These are phyloP conservation scores for Bryum argenteum DNA, from an alignment of 225 moss, liverwort and hornwort species.

Conservation along the genomic window DNA sequence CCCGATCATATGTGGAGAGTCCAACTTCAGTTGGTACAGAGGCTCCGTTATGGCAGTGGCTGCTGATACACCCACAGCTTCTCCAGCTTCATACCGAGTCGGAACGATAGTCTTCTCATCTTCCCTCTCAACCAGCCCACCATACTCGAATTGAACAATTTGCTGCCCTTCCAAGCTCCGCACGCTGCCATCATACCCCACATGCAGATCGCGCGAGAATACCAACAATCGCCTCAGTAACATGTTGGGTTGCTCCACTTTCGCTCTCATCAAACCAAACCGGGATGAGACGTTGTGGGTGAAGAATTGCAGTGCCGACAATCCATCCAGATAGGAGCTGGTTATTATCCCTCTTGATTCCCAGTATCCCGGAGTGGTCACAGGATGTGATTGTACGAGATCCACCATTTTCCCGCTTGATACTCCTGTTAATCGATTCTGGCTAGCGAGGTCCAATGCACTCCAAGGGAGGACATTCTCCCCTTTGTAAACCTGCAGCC, in stretches of 20 bases:
- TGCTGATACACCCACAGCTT: conserved; percentile 87
- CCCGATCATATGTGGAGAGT: conserved; percentile 72
- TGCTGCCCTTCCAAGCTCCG: conserved; percentile 50
- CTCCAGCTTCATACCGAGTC: conserved; percentile 57
- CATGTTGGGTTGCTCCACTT: conserved; percentile 70
- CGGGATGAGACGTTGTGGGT: conserved; percentile 58
- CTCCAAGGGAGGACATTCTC: conserved; percentile 54
- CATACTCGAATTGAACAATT: conserved; percentile 73
- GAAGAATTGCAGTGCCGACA: conserved; percentile 62
- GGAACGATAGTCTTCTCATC: conserved; percentile 19
- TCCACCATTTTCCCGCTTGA: conserved; percentile 38
- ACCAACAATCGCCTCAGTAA: conserved; percentile 62
- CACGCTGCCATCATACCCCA: conserved; percentile 78
- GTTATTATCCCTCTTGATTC: conserved; percentile 73
- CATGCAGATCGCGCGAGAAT: conserved; percentile 69
- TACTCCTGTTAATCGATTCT: conserved; percentile 30
- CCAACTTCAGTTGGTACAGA: conserved; percentile 82
- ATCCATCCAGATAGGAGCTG: conserved; percentile 70
- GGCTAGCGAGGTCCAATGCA: conserved; percentile 29
- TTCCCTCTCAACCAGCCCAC: conserved; percentile 44
- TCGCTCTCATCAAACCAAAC: conserved; percentile 59
- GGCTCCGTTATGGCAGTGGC: conserved; percentile 90
- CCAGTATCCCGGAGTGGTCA: conserved; percentile 60
- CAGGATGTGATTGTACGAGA: conserved; percentile 38
- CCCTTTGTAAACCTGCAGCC: conserved; percentile 78